Evolutionary conservation across 345 rosid genomes (phyloP).

Genomic region (Syzygium oleosum): DNA sequence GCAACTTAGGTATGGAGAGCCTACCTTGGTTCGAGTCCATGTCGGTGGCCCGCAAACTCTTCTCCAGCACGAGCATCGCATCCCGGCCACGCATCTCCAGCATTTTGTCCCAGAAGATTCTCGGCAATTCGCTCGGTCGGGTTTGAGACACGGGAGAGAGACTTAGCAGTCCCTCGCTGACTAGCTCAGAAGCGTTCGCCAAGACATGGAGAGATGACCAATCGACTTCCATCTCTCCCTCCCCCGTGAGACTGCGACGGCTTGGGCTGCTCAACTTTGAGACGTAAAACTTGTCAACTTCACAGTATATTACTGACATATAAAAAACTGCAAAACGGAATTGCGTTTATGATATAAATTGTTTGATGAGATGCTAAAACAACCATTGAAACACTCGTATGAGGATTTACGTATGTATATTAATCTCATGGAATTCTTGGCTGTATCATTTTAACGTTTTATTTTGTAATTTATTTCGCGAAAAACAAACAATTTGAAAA

Average conservation of each 20-base stretch:
- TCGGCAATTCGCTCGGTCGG: fast-evolving
- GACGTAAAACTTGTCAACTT: too few species aligned
- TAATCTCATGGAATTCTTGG: too few species aligned
- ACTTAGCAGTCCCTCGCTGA: not conserved
- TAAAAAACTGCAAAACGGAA: too few species aligned
- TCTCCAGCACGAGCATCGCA: not conserved
- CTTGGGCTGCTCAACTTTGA: fast-evolving
- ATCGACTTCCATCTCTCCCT: not conserved
- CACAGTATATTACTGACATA: too few species aligned
- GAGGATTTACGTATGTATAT: too few species aligned
- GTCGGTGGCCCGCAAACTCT: not conserved
- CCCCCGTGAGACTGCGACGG: fast-evolving
- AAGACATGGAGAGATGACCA: not conserved
- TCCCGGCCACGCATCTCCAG: fast-evolving
- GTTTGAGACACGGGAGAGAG: not conserved
- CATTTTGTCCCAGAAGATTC: too few species aligned
- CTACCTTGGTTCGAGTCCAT: fast-evolving
- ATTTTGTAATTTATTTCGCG: too few species aligned
- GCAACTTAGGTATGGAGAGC: not conserved
- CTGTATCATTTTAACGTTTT: too few species aligned
- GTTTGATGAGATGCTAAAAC: too few species aligned
- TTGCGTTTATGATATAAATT: too few species aligned
- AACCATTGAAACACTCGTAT: too few species aligned
- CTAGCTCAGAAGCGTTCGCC: fast-evolving
- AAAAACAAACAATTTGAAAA: too few species aligned